These are phyloP conservation scores for Garcia nutans DNA, from an alignment of 345 rosid species.

Conservation along the genomic window DNA sequence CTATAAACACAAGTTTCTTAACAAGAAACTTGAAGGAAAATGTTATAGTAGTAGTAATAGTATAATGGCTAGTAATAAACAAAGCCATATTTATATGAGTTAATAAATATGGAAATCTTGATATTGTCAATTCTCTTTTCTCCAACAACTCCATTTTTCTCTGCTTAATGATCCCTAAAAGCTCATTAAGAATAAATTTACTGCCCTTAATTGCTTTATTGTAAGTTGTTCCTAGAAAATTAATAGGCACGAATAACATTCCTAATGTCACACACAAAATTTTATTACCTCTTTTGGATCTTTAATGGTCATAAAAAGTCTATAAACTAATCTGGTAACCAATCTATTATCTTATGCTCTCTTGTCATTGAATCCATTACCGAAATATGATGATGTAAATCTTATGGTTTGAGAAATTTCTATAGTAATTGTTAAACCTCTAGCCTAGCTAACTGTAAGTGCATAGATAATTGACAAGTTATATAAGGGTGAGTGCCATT, in stretches of 20 bases:
- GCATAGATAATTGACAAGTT: too few relatives aligned
- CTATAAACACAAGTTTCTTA: not conserved
- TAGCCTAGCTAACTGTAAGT: too few relatives aligned
- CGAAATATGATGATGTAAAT: conserved; percentile 28
- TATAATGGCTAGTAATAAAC: conserved; percentile 5
- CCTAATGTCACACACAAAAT: conserved; percentile 25
- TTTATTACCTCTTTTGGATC: conserved; percentile 13
- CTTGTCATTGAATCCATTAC: conserved; percentile 38
- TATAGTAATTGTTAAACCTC: conserved; percentile 26
- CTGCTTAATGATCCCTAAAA: conserved; percentile 16
- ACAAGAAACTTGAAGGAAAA: conserved; percentile 2
- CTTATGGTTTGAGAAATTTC: conserved; percentile 25
- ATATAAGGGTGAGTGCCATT: too few relatives aligned
- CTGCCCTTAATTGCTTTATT: conserved; percentile 25
- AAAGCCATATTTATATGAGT: conserved; percentile 5
- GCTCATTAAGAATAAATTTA: conserved; percentile 17
- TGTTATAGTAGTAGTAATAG: not conserved
- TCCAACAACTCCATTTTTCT: conserved; percentile 26
- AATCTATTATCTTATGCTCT: conserved; percentile 23
- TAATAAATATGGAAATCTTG: conserved; percentile 15
- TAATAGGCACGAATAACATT: conserved; percentile 30
- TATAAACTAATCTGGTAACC: conserved; percentile 33
- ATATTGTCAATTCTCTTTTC: not conserved
- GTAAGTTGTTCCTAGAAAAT: conserved; percentile 35
- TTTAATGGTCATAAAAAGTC: conserved; percentile 28